These are phyloP conservation scores for Macroventuria anomochaeta DNA, from an alignment of 2,329 filamentous ascomycete species.

Conservation along the genomic window DNA sequence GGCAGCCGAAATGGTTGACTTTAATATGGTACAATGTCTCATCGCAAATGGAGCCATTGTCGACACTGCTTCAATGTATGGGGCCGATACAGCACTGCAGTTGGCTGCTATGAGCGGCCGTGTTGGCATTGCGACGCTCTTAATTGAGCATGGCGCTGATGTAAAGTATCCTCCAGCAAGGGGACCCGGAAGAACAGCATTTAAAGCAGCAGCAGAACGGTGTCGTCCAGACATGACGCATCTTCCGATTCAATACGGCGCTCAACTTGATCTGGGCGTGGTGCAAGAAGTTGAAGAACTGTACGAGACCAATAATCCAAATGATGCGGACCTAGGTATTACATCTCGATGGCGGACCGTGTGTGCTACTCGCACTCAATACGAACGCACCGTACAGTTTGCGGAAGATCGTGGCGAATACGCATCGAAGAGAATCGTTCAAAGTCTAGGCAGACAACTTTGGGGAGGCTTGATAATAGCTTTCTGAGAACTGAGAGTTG, in stretches of 20 bases:
- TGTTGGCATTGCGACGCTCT: slow-evolving; percentile 9
- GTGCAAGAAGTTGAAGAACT: not conserved
- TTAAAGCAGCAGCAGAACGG: slow-evolving; percentile 19
- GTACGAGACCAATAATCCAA: not conserved
- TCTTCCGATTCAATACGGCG: slow-evolving; percentile 5
- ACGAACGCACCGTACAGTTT: too few relatives aligned
- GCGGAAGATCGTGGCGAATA: too few relatives aligned
- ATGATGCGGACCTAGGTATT: not conserved
- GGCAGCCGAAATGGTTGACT: slow-evolving; percentile 18
- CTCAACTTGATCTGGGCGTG: slow-evolving; percentile 5
- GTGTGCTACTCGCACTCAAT: too few relatives aligned
- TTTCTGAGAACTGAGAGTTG: too few relatives aligned
- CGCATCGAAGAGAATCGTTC: too few relatives aligned
- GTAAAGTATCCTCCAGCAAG: slow-evolving; percentile 11
- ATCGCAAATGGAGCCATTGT: not conserved
- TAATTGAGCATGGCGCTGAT: slow-evolving; percentile 14
- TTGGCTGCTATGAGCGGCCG: slow-evolving; percentile 16
- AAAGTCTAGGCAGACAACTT: too few relatives aligned
- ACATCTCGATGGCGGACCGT: not conserved
- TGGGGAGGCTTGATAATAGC: too few relatives aligned
- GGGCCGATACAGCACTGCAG: slow-evolving; percentile 16
- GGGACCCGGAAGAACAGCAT: slow-evolving; percentile 16
- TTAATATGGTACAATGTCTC: slow-evolving; percentile 14
- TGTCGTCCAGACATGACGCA: slow-evolving; percentile 16
- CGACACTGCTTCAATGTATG: slow-evolving; percentile 1